Evolutionary conservation across 2,329 filamentous ascomycete species (phyloP).

Genomic region (Phialocephala subalpina): DNA sequence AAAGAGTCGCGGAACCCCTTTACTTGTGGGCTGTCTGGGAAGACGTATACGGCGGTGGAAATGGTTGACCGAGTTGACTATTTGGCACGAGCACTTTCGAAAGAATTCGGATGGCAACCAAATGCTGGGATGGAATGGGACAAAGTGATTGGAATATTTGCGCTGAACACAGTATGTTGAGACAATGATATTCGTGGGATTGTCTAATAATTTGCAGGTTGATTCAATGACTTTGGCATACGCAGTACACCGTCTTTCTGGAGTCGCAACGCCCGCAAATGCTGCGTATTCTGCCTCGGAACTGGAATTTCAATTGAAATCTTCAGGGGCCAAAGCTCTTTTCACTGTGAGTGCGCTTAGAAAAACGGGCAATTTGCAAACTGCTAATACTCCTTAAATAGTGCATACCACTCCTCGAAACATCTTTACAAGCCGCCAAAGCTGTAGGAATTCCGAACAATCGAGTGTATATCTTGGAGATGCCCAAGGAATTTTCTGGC

Average conservation of each 20-base stretch:
- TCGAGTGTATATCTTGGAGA: conserved; percentile 75
- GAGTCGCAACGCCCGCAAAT: conserved; percentile 82
- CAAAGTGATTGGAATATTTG: conserved; percentile 79
- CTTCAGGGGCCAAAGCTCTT: conserved; percentile 76
- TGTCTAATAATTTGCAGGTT: conserved; percentile 56
- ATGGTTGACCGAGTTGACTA: conserved; percentile 71
- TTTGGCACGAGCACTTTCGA: conserved; percentile 72
- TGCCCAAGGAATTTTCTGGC: conserved; percentile 63
- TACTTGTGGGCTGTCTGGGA: conserved; percentile 78
- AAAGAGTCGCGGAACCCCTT: conserved; percentile 73
- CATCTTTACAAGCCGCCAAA: conserved; percentile 72
- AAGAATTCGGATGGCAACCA: conserved; percentile 75
- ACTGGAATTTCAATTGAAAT: conserved; percentile 82
- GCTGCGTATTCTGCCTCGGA: conserved; percentile 85
- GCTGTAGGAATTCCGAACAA: conserved; percentile 74
- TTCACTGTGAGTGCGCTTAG: conserved; percentile 71
- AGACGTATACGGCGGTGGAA: conserved; percentile 68
- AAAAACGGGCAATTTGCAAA: neutral
- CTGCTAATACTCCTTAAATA: conserved; percentile 20
- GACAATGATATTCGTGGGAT: neutral
- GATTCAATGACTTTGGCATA: conserved; percentile 78
- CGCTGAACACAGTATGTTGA: conserved; percentile 75
- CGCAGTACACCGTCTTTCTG: conserved; percentile 78
- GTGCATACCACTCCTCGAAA: conserved; percentile 71
- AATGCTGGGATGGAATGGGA: conserved; percentile 81